Evolutionary conservation across 192 early-diverging fungal species (phyloP).

Genomic region (Ramicandelaber brevisporus): DNA sequence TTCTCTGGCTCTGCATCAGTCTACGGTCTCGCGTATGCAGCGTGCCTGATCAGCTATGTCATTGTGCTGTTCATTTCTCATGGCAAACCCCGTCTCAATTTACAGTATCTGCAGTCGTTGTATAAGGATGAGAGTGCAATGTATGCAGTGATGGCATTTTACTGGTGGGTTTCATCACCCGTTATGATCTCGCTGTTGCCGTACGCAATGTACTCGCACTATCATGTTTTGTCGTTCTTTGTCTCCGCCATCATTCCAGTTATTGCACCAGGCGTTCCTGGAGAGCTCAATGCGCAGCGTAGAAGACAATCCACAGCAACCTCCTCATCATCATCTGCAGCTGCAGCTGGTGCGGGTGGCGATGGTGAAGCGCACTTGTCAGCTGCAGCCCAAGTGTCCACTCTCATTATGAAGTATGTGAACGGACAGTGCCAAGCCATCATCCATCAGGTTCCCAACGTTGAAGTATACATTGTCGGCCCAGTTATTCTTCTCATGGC

Average conservation of each 20-base stretch:
- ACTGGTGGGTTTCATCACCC: constrained; percentile 8
- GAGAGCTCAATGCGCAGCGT: constrained; percentile 13
- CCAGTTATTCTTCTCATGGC: constrained; percentile 11
- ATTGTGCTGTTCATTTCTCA: constrained; percentile 19
- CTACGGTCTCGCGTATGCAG: constrained; percentile 13
- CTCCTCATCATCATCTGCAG: no score
- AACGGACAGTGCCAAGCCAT: constrained; percentile 10
- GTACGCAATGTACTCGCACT: constrained; percentile 16
- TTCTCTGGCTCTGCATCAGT: no score
- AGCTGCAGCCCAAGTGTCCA: constrained; percentile 7
- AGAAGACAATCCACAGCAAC: no score
- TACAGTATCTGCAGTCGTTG: constrained; percentile 11
- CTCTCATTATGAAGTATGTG: constrained; percentile 12
- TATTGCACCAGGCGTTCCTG: constrained; percentile 6
- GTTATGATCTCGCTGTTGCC: constrained; percentile 12
- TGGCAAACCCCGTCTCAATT: constrained; percentile 14
- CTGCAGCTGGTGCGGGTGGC: no score
- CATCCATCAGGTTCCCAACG: constrained; percentile 12
- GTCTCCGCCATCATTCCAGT: constrained; percentile 10
- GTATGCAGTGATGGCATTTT: constrained; percentile 13
- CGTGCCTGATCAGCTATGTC: constrained; percentile 10
- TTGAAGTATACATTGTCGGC: constrained; percentile 14
- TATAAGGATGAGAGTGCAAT: constrained; percentile 16
- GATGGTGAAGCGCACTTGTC: constrained; percentile 2
- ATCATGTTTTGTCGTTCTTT: constrained; percentile 13